A percentile compares a stretch with the other conserved stretches of the same genome.
These are phyloP conservation scores for Pestalotiopsis sp. DNA, from an alignment of 2,329 filamentous ascomycete genomes.

Conservation along the genomic window DNA sequence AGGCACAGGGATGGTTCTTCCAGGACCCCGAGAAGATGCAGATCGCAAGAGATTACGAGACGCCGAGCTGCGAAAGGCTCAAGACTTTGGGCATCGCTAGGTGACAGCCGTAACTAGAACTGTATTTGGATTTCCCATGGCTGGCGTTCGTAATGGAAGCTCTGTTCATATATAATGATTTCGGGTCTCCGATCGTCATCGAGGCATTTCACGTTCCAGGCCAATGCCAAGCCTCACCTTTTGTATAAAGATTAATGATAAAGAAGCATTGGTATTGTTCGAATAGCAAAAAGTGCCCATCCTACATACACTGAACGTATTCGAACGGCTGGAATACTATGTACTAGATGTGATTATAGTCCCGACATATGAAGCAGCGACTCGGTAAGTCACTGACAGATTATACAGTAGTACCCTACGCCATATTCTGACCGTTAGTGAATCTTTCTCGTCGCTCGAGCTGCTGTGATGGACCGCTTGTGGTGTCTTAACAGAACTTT, in stretches of 20 bases:
- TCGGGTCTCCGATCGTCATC: background rate
- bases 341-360: no score
- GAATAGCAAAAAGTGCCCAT: background rate
- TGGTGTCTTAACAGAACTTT: no score
- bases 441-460: no score
- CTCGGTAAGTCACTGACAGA: no score
- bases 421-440: no score
- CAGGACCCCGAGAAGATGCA: conserved; percentile 80
- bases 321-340: no score
- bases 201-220: background rate
- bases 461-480: no score
- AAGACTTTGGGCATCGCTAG: conserved; percentile 40
- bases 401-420: no score
- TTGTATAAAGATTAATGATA: background rate
- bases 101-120: background rate
- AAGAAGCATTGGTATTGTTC: background rate
- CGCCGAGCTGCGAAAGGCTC: conserved; percentile 56
- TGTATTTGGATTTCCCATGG: background rate
- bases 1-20: conserved; percentile 87
- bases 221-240: background rate
- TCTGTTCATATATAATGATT: background rate
- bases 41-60: conserved; percentile 59
- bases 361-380: no score
- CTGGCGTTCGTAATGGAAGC: background rate
- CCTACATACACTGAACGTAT: no score